Percentiles rank a stretch among this genome's conserved stretches.
Evolutionary conservation across 139 green algal species (phyloP).

Genomic region (Tetraselmis chui): DNA sequence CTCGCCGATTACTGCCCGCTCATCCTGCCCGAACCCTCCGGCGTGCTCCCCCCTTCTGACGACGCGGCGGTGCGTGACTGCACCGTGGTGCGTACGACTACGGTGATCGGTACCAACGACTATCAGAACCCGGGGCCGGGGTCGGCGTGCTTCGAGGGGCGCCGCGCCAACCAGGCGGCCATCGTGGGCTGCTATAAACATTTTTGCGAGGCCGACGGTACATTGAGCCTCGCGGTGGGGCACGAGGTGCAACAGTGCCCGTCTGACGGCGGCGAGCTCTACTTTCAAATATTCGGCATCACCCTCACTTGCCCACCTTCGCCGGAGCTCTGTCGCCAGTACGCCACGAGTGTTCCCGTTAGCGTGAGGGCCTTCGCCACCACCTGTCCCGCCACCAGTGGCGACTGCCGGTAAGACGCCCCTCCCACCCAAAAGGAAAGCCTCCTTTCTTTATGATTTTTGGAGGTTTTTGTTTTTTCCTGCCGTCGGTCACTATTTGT

Average conservation of each 20-base stretch:
- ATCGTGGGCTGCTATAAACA: slow-evolving; percentile 5
- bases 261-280: slow-evolving; percentile 7
- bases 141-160: slow-evolving; percentile 2
- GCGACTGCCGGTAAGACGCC: neutral
- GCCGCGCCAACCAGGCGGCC: neutral
- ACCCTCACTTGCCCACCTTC: neutral
- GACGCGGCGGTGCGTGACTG: slow-evolving; percentile 3
- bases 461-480: no score
- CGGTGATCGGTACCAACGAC: neutral
- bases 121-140: slow-evolving; percentile 1
- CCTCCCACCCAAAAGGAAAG: no score
- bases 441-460: no score
- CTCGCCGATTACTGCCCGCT: slow-evolving; percentile 11
- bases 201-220: neutral
- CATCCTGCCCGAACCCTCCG: neutral
- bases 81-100: neutral
- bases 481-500: no score
- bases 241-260: slow-evolving; percentile 2
- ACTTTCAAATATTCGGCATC: slow-evolving; percentile 2
- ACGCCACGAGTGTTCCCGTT: neutral
- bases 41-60: neutral
- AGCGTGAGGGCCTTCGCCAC: neutral
- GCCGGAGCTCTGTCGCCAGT: neutral
- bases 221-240: neutral
- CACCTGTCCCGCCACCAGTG: neutral